These are phyloP conservation scores for Tulasnella sp. DNA, from an alignment of 768 basidiomycete genomes.

Conservation along the genomic window DNA sequence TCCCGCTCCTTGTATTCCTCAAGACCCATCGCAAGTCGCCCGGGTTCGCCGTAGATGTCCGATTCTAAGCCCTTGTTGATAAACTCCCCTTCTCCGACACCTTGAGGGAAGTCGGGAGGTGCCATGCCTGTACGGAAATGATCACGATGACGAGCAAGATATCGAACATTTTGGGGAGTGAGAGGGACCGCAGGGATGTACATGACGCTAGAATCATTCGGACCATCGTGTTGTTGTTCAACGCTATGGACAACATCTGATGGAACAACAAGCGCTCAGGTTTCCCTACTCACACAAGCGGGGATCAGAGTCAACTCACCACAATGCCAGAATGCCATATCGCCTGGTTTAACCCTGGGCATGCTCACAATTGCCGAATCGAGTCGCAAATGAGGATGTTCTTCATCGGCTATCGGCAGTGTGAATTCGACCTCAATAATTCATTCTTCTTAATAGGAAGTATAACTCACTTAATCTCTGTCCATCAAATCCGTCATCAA, in stretches of 20 bases:
- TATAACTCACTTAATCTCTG: constrained; percentile 2
- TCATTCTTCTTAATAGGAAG: not conserved
- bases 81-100: constrained; percentile 5
- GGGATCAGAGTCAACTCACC: constrained; percentile 24
- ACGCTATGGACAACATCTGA: constrained; percentile 21
- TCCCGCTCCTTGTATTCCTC: not conserved
- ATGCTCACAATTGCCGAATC: constrained; percentile 50
- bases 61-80: constrained; percentile 5
- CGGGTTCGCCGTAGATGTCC: constrained; percentile 6
- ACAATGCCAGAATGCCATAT: constrained; percentile 70
- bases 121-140: constrained; percentile 45
- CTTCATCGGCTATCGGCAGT: constrained; percentile 23
- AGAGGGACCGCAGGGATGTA: constrained; percentile 64
- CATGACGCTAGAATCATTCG: constrained; percentile 31
- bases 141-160: constrained; percentile 49
- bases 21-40: constrained; percentile 13
- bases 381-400: constrained; percentile 57
- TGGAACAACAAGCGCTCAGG: constrained; percentile 31
- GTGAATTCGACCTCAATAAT: not conserved
- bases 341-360: constrained; percentile 59
- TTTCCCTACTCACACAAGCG: constrained; percentile 22
- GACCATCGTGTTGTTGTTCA: constrained; percentile 20
- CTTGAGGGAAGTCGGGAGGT: constrained; percentile 41
- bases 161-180: constrained; percentile 47
- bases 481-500: constrained; percentile 5